Base-by-base conservation (phyloP, 345 rosid species). In the Pelargonium nanum region DNA sequence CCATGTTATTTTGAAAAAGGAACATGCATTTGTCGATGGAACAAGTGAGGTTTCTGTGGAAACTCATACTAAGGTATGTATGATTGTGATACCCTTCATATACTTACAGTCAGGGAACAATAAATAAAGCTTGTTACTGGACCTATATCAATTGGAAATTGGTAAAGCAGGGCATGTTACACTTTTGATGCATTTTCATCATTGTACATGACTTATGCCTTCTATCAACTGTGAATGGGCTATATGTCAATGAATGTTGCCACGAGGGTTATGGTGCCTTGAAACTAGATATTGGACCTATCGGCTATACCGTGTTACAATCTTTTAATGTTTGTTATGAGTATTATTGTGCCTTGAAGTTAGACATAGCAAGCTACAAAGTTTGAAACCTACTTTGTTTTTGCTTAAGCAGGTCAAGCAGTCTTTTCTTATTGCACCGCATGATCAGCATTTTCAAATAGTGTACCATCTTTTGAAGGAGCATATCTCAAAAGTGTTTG, bases 1-100 rank as follows among this genome's bases (percentile, higher is more conserved):
- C 62, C 97, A 93, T 81, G 95, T 93, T 75, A 92, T 87, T 52
- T 75, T 90, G 75, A 90, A 80, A 70, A 83, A 84, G 76, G 99
- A 84, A 52, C 97, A 90, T 68, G 66, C 72, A 26, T 88, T 80
- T 60, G 74, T 94, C 56, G 89, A 94, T 75, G 83, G 92, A 26
- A 86, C 85, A 53, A 95, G 96, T 28, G 61, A 76, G 23, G 91
- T 86, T 51, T 70, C 78, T 69, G 83, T 83, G 65, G 97, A 94
- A 64, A 90, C 96, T n/a, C 99, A 78, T 69, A 74, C 68, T 23
- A 83, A 89, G 95, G 97, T 89, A 71, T n/a, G 45, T 54, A 17
- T 68, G 34, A 22, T 10, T 24, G 34, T 40, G 30, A 24, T 28
- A 53, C 28, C 8, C 57, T 12, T 20, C 15, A 9, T 40, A 12